These are phyloP conservation scores for Ophiostoma angusticollis DNA, from an alignment of 2,329 filamentous ascomycete species.

Conservation along the genomic window DNA sequence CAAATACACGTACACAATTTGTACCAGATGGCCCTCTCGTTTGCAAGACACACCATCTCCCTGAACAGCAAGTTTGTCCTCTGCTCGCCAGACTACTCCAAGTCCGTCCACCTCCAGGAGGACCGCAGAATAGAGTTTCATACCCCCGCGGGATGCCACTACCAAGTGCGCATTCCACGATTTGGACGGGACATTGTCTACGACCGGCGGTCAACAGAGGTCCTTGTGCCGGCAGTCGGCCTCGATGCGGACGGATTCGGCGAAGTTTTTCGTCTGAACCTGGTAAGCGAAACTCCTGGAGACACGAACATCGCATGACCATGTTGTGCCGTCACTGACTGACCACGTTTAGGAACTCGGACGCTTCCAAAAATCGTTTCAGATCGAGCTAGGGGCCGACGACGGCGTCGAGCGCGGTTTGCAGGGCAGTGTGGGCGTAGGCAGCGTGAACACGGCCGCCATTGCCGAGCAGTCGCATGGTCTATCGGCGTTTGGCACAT, in stretches of 20 bases:
- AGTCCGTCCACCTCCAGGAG: conserved; percentile 84
- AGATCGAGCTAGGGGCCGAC: conserved; percentile 79
- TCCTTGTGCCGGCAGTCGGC: conserved; percentile 75
- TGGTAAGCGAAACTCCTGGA: too few species aligned
- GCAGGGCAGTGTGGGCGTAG: conserved; percentile 75
- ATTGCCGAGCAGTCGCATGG: conserved; percentile 85
- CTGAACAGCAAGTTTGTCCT: conserved; percentile 86
- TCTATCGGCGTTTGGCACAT: conserved; percentile 84
- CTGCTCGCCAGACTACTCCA: conserved; percentile 82
- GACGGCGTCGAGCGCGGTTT: conserved; percentile 61
- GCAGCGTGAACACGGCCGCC: conserved; percentile 75
- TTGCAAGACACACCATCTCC: conserved; percentile 77
- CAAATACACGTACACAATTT: conserved; percentile 96
- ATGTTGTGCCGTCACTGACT: too few species aligned
- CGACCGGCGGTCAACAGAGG: conserved; percentile 69
- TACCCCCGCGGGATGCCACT: conserved; percentile 75
- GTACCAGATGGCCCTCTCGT: conserved; percentile 86
- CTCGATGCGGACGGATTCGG: conserved; percentile 75
- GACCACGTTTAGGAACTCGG: conserved; percentile 48
- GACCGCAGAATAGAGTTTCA: conserved; percentile 91
- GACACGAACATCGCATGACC: too few species aligned
- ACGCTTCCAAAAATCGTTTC: conserved; percentile 87
- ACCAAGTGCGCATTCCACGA: conserved; percentile 76
- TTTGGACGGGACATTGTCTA: conserved; percentile 88
- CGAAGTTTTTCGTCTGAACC: conserved; percentile 84